These are phyloP conservation scores for Bisporella sp. DNA, from an alignment of 2,329 filamentous ascomycete species.

Conservation along the genomic window DNA sequence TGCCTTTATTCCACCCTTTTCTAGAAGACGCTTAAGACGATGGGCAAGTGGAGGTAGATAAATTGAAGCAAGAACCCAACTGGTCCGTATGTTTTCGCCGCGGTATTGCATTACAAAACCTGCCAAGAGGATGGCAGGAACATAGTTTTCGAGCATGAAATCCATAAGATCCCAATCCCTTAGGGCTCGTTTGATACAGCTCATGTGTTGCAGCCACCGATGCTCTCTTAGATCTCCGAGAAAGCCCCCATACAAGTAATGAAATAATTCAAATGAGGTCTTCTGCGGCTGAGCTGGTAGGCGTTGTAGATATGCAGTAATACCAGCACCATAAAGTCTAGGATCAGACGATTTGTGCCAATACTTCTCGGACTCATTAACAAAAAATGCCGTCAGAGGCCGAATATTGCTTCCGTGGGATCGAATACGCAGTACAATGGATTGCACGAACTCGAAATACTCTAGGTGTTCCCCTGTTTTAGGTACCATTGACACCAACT, in stretches of 20 bases:
- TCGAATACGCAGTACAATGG: constrained; percentile 16
- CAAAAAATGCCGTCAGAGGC: constrained; percentile 20
- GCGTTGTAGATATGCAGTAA: constrained; percentile 21
- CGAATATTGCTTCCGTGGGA: constrained; percentile 20
- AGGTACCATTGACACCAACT: constrained; percentile 15
- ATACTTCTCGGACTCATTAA: constrained; percentile 17
- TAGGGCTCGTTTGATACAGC: constrained; percentile 14
- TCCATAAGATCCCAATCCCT: constrained; percentile 16
- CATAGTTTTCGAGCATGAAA: constrained; percentile 21
- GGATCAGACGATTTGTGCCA: constrained; percentile 24
- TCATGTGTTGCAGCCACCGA: constrained; percentile 9
- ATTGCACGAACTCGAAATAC: constrained; percentile 19
- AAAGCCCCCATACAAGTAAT: constrained; percentile 24
- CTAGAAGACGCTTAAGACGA: constrained; percentile 6
- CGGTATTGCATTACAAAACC: constrained; percentile 9
- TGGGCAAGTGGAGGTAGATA: constrained; percentile 17
- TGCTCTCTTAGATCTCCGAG: constrained; percentile 15
- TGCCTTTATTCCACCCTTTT: constrained; percentile 4
- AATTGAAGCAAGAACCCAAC: constrained; percentile 18
- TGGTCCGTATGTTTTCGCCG: constrained; percentile 5
- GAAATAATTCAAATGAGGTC: constrained; percentile 17
- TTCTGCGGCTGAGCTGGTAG: constrained; percentile 13
- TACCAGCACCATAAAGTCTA: constrained; percentile 20
- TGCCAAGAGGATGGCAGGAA: constrained; percentile 18
- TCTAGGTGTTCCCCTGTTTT: constrained; percentile 10